Evolutionary conservation across 225 moss, liverwort and hornwort species (phyloP), one percentile per base, ranked within the genome.

Genomic region (Ulota crispa): DNA sequence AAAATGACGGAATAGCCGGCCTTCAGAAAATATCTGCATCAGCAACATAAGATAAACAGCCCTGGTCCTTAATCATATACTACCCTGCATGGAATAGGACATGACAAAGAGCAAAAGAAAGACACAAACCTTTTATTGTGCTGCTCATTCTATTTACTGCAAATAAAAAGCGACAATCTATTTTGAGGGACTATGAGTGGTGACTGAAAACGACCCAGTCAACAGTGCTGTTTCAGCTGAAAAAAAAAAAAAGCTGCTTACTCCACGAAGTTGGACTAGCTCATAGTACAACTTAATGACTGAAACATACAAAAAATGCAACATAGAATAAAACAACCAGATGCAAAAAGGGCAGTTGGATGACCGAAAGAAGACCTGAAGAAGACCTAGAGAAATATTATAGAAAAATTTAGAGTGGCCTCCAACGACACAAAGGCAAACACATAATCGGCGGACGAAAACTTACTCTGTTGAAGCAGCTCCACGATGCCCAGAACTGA

Each of bases 401-500:
- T 10, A 55, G 41, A 73, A 55, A 39, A 55, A 24, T n/a, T 5
- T 55, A 27, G 34, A 42, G 45, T 8, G 15, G 31, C 6, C 59
- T 81, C 57, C 43, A 24, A 55, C 32, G 12, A 78, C 16, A 54
- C 42, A 73, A 68, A 18, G 34, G 28, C 1, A 34, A 76, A 47
- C 10, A 64, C 50, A 16, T 42, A 28, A 50, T 20, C 24, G 45
- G 47, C 43, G 15, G 10, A 19, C 37, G 21, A 75, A 57, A 19
- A 52, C 82, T 73, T 85, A 98, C 99, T 99, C 99, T 73, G 99
- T 99, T 47, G 99, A 99, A 73, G 96, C 99, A 88, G 99, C 99
- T 78, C 99, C 99, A 39, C 96, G 90, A 89, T 99, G 94, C 23
- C 96, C 99, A 20, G 96, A 99, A 85, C 99, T 99, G 89, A 99